phyloP scores from a whole-genome alignment of 257 asterid genomes.

The Rauvolfia tetraphylla region DNA sequence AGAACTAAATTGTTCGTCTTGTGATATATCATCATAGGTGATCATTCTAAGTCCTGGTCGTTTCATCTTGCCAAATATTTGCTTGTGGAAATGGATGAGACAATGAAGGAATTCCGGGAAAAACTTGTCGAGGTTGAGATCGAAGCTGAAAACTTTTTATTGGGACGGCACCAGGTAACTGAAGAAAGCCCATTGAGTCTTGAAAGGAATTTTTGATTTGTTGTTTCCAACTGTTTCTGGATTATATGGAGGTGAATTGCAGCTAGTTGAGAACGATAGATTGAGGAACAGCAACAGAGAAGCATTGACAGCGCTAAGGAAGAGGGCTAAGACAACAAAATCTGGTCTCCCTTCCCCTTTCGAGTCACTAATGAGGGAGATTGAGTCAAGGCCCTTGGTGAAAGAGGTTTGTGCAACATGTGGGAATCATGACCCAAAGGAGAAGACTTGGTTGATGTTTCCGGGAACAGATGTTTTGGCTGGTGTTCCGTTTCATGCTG shows the following conservation, averaged over 20 bases:
- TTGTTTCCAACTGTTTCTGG: constrained; percentile 27
- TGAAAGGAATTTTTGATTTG: neutral
- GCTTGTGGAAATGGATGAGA: constrained; percentile 39
- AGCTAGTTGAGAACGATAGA: constrained; percentile 80
- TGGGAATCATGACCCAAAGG: constrained; percentile 75
- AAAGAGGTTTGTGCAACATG: constrained; percentile 84
- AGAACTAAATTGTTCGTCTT: neutral
- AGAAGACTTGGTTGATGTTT: constrained; percentile 60
- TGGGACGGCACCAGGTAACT: constrained; percentile 81
- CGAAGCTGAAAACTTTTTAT: constrained; percentile 68
- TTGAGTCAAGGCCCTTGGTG: constrained; percentile 70
- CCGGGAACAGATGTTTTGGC: constrained; percentile 7
- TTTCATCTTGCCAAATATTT: neutral
- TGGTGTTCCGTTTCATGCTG: constrained; percentile 73
- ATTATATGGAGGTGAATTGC: constrained; percentile 37
- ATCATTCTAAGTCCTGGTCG: neutral
- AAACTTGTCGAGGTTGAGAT: constrained; percentile 61
- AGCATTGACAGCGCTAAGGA: constrained; percentile 59
- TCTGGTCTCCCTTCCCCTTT: constrained; percentile 71
- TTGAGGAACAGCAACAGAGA: constrained; percentile 80
- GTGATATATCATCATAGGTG: neutral
- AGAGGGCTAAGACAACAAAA: constrained; percentile 67
- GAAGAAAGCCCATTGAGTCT: neutral
- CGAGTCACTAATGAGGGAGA: constrained; percentile 71
- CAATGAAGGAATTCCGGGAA: constrained; percentile 49